These are phyloP conservation scores for Rostrohypoxylon terebratum DNA, from an alignment of 495 filamentous ascomycete genomes.

Conservation along the genomic window DNA sequence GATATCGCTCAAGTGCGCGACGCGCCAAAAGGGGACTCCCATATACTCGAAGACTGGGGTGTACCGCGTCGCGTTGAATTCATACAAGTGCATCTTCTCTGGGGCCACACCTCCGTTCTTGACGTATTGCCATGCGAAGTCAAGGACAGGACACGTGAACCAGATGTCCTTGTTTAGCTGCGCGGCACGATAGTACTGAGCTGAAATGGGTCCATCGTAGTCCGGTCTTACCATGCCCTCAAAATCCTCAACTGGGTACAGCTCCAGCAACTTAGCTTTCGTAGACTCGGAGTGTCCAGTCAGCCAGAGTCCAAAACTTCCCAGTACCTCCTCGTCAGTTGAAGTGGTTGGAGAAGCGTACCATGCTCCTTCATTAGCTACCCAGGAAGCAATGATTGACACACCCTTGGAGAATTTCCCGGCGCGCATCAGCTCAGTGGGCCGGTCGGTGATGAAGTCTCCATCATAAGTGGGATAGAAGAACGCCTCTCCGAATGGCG, in stretches of 20 bases:
- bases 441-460: conserved; percentile 14
- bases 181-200: conserved; percentile 24
- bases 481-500: conserved; percentile 22
- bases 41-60: conserved; percentile 12
- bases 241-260: conserved; percentile 23
- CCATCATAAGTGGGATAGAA: conserved; percentile 30
- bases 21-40: conserved; percentile 20
- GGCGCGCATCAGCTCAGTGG: conserved; percentile 9
- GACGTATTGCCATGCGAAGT: conserved; percentile 25
- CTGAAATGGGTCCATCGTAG: conserved; percentile 17
- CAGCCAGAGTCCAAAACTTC: conserved; percentile 11
- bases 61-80: conserved; percentile 14
- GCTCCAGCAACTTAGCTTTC: conserved; percentile 3
- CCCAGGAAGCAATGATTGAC: conserved; percentile 17
- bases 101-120: conserved; percentile 12
- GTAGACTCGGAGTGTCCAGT: conserved; percentile 12
- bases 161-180: conserved; percentile 14
- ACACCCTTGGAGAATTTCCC: conserved; percentile 17
- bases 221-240: conserved; percentile 19
- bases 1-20: conserved; percentile 5
- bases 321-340: conserved; percentile 13
- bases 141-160: conserved; percentile 18
- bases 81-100: conserved; percentile 5
- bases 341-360: conserved; percentile 11
- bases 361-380: conserved; percentile 21